Evolutionary conservation across 2,329 filamentous ascomycete species (phyloP), one percentile per base, ranked within the genome.

Genomic region (Metarhizium guizhouense): DNA sequence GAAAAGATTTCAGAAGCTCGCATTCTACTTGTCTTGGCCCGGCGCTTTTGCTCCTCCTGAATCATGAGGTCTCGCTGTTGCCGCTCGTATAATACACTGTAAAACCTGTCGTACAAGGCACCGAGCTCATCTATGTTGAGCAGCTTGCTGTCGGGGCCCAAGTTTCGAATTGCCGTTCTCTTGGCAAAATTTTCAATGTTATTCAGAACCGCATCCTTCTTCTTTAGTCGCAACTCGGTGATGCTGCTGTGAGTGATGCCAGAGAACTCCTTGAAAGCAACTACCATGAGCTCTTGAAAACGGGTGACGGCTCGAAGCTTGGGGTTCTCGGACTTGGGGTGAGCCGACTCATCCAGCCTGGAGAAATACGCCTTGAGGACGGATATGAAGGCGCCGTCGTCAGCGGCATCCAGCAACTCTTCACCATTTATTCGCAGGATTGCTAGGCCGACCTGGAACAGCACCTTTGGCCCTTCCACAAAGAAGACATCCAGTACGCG

Each of bases 151-250:
- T 99, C 94, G 0, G 93, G 91, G 0, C 94, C 94, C 30, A 99
- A 81, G 64, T 99, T 99, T 40, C 94, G 83, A 59, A 99, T 95
- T 1, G 93, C 95, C 3, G 94, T 99, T 61, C 94, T 84, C 75
- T 97, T 99, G 53, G 94, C 91, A 67, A 99, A 99, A 63, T 84
- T 96, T 73, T 97, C 94, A 65, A 99, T 97, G 61, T 92, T 96
- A 69, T 91, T 91, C 55, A 99, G 78, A 36, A 99, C 94, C 0
- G 88, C 87, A 66, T 94, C 90, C 72, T 97, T 97, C 72, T 97
- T 95, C 72, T 92, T 95, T 45, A 88, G 79, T 25, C 94, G 85
- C 66, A 95, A 81, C 61, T 97, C 94, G 0, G 87, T 88, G 58
- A 99, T 92, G 52, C 87, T 96, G 66, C 85, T 87, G 67, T 99